Evolutionary conservation across 257 asterid genomes (phyloP).

Genomic region (Jaltomata sinuosa): DNA sequence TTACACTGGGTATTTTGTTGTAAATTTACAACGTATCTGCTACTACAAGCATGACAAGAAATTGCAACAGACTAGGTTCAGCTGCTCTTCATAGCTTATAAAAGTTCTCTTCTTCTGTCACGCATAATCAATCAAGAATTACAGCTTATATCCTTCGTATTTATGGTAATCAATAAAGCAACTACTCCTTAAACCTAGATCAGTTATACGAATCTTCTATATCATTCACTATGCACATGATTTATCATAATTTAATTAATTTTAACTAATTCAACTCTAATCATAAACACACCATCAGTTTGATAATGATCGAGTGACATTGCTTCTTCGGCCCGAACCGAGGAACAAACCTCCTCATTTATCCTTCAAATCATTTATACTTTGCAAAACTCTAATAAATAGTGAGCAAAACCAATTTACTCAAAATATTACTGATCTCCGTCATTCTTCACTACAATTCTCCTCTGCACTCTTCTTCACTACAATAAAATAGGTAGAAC

Average conservation of each 20-base stretch:
- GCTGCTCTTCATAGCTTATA: not conserved
- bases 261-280: not conserved
- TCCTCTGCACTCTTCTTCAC: not conserved
- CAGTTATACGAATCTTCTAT: not conserved
- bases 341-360: not conserved
- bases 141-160: not conserved
- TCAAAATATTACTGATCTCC: not conserved
- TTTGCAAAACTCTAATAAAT: not conserved
- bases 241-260: not conserved
- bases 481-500: not conserved
- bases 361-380: not conserved
- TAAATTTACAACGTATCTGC: not conserved
- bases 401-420: not conserved
- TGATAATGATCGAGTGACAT: no score
- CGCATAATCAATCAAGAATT: not conserved
- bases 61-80: not conserved
- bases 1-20: no score
- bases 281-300: not conserved
- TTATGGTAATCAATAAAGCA: not conserved
- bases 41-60: not conserved
- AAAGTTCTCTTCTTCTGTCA: not conserved
- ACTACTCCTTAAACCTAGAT: not conserved
- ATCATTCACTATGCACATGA: not conserved
- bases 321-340: no score
- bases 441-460: not conserved